These are phyloP conservation scores for Adansonia madagascariensis DNA, from an alignment of 441 rosid species.

Conservation along the genomic window DNA sequence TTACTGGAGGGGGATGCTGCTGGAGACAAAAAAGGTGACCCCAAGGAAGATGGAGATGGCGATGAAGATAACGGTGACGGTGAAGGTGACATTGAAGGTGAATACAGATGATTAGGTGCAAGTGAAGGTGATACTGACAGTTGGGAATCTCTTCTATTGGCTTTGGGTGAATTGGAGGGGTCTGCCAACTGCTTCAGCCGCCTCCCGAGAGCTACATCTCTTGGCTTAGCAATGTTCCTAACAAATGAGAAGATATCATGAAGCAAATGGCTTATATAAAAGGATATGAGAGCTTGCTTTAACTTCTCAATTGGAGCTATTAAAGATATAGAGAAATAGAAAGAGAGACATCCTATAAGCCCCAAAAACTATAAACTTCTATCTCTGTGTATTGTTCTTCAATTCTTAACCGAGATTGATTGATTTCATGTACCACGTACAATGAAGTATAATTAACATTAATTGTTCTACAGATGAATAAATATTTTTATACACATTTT, in stretches of 20 bases:
- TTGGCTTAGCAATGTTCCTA: constrained; percentile 40
- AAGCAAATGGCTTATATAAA: constrained; percentile 18
- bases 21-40: constrained; percentile 42
- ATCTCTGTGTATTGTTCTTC: background rate
- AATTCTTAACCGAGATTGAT: background rate
- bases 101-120: constrained; percentile 16
- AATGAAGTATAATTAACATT: background rate
- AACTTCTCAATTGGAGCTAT: background rate
- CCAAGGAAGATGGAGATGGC: constrained; percentile 34
- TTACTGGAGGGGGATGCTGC: constrained; percentile 35
- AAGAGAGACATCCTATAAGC: background rate
- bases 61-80: constrained; percentile 35
- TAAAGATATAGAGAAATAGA: background rate
- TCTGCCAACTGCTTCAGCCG: constrained; percentile 43
- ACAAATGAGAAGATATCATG: constrained; percentile 20
- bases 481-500: background rate
- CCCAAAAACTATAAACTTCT: constrained; percentile 8
- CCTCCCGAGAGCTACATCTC: constrained; percentile 39
- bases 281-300: background rate
- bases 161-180: constrained; percentile 26
- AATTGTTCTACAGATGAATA: background rate
- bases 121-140: constrained; percentile 29
- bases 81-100: constrained; percentile 28
- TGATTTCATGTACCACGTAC: background rate
- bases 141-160: constrained; percentile 23